Evolutionary conservation across 345 rosid species (phyloP), one percentile per base, ranked within the genome.

Genomic region (Citrus maxima): DNA sequence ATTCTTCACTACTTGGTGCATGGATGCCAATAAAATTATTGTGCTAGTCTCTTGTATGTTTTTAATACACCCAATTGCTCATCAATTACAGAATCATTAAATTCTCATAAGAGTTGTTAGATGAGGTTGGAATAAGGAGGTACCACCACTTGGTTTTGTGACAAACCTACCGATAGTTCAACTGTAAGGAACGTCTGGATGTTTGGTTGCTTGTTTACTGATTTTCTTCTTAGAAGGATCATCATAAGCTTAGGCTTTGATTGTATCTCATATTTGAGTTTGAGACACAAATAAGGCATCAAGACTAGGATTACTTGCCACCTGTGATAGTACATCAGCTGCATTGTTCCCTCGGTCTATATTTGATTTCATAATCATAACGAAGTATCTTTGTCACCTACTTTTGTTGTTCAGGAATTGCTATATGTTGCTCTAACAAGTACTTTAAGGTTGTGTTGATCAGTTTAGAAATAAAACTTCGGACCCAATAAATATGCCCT

Each of bases 21-120:
- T 69, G 5, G 59, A 78, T 40, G 60, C 75, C 46, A 77, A 28
- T 77, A 77, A 35, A 77, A 69, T 59, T 69, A 49, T 27, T 78
- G 49, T 24, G 76, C 49, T 2, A 78, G 22, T n/a, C 76, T 30
- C 49, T 60, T 78, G 12, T 13, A 61, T 1, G 46, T 78, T 10
- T 18, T 0, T 8, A 42, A 22, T 0, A 21, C 61, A 3, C 34
- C 34, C 0, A 16, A 70, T 14, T 78, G 70, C 2, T 74, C 56
- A 19, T 42, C 72, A 10, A 62, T 14, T 35, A 9, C 46, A 5
- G 73, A 49, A 35, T 54, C 67, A 35, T 54, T 18, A 27, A 79
- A 79, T 28, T 79, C 72, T 2, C 19, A 19, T 2, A 72, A 16
- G 0, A 78, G 46, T 14, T 78, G 62, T 1, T n/a, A 3, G 1